Conservation (phyloP, 331 rosid genomes). For the Pyrus hybrid region DNA sequence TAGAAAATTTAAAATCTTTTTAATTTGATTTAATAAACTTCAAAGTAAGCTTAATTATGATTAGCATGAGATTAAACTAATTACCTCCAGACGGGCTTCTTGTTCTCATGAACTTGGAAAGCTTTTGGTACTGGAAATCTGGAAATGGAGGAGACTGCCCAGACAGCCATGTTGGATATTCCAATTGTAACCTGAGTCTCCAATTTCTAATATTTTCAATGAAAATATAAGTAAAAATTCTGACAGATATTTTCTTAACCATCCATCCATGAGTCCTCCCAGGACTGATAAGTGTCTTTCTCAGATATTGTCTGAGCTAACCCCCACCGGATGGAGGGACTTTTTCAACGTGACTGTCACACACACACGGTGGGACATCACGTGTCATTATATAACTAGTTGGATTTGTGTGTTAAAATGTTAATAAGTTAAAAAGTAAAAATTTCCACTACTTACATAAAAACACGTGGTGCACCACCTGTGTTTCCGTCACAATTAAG, state of each 20-base stretch:
- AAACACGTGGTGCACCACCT: too few relatives aligned
- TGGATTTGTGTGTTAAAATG: too few relatives aligned
- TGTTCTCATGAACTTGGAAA: constrained; percentile 11
- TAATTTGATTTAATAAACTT: neutral
- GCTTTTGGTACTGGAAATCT: constrained; percentile 21
- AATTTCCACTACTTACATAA: too few relatives aligned
- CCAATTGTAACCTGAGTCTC: neutral
- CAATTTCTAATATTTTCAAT: too few relatives aligned
- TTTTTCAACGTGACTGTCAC: too few relatives aligned
- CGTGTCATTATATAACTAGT: too few relatives aligned
- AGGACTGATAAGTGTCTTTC: too few relatives aligned
- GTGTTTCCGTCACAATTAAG: too few relatives aligned
- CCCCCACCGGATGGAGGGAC: too few relatives aligned
- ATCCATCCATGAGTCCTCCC: neutral
- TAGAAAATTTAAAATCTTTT: neutral
- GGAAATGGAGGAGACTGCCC: constrained; percentile 11
- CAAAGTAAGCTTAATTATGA: neutral
- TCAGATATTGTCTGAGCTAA: too few relatives aligned
- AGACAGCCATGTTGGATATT: constrained; percentile 19
- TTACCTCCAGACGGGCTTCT: constrained; percentile 17
- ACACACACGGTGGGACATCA: too few relatives aligned
- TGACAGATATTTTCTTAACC: neutral
- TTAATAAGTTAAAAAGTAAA: too few relatives aligned
- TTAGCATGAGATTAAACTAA: neutral
- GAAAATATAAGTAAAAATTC: neutral